Evolutionary conservation across 805 yeast species (phyloP).

Genomic region (Saturnispora hagleri): DNA sequence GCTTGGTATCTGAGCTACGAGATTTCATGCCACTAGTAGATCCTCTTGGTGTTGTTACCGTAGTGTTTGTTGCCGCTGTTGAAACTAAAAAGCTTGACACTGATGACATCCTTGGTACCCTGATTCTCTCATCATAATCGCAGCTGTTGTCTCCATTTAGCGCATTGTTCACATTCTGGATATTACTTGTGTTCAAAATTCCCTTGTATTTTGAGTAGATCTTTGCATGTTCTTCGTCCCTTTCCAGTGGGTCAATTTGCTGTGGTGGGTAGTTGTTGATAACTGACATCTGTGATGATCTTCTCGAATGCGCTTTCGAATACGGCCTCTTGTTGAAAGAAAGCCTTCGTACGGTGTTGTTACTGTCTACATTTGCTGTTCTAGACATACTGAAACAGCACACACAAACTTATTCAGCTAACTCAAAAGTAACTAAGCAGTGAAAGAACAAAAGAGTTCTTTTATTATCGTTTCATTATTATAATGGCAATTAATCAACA

Average conservation of each 20-base stretch:
- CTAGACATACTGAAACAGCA: neutral
- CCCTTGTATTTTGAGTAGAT: constrained; percentile 26
- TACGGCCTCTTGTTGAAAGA: constrained; percentile 27
- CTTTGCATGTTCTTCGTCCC: constrained; percentile 24
- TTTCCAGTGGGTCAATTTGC: constrained; percentile 21
- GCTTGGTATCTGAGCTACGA: neutral
- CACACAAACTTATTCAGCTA: neutral
- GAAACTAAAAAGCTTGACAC: neutral
- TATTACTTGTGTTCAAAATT: constrained; percentile 7
- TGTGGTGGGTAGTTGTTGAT: constrained; percentile 25
- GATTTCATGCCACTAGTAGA: neutral
- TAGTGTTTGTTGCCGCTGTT: neutral
- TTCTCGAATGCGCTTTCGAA: constrained; percentile 9
- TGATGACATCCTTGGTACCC: neutral
- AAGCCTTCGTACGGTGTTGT: constrained; percentile 13
- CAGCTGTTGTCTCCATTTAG: neutral
- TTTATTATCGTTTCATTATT: neutral
- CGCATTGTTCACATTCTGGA: constrained; percentile 48
- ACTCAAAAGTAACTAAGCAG: neutral
- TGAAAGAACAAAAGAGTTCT: neutral
- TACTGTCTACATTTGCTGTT: neutral
- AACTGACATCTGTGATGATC: constrained; percentile 23
- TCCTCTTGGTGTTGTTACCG: neutral
- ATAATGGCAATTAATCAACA: neutral
- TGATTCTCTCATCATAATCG: neutral